Percentiles rank a stretch among this genome's conserved stretches.
Evolutionary conservation across 306 rosid genomes (phyloP).

Genomic region (Chamaecrista fasciculata): DNA sequence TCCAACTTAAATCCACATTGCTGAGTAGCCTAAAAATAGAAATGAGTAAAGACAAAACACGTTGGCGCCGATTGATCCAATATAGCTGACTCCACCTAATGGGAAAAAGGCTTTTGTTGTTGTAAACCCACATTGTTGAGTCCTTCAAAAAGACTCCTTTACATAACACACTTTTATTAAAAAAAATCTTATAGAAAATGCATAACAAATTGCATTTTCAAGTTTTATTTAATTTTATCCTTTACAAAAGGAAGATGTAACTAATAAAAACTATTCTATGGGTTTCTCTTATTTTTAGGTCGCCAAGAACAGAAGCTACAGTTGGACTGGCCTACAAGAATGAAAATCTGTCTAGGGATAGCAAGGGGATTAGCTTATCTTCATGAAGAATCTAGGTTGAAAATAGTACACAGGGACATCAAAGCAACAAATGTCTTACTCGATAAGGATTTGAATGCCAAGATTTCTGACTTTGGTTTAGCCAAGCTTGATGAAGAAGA

Average conservation of each 20-base stretch:
- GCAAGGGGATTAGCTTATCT: constrained; percentile 73
- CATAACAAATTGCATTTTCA: not conserved
- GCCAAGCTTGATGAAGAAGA: constrained; percentile 86
- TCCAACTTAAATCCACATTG: not conserved
- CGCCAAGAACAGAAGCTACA: constrained; percentile 37
- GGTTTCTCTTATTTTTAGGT: constrained; percentile 31
- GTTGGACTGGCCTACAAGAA: constrained; percentile 68
- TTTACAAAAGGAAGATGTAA: not conserved
- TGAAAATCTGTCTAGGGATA: constrained; percentile 64
- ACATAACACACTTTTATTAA: not conserved
- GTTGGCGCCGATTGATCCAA: too few species aligned
- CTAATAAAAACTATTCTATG: not conserved
- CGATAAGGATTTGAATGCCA: constrained; percentile 63
- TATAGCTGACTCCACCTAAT: too few species aligned
- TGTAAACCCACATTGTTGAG: not conserved
- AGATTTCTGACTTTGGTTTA: constrained; percentile 87
- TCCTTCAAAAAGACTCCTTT: not conserved
- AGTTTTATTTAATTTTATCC: not conserved
- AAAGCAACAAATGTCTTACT: constrained; percentile 76
- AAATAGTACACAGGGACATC: constrained; percentile 82
- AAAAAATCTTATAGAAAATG: not conserved
- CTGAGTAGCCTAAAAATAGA: too few species aligned
- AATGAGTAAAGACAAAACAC: too few species aligned
- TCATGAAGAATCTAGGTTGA: constrained; percentile 76
- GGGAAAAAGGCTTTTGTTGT: too few species aligned